phyloP scores from a whole-genome alignment of 352 stramenopile species.

The Phytophthora multivora region DNA sequence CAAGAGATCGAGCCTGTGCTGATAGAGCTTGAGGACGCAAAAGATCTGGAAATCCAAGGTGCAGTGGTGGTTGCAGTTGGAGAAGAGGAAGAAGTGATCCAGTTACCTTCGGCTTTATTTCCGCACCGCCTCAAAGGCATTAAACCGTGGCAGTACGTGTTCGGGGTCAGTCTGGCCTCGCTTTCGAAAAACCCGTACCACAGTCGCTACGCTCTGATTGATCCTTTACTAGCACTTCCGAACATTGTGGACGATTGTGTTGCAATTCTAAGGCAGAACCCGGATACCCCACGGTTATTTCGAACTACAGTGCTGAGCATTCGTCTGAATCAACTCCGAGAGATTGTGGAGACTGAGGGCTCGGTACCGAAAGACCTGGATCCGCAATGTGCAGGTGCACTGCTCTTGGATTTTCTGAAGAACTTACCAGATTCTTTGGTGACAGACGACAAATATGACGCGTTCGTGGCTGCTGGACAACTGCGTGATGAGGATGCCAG shows the following conservation, averaged over 20 bases:
- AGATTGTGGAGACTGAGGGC: slow-evolving; percentile 76
- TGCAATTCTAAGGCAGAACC: slow-evolving; percentile 63
- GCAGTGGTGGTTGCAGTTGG: slow-evolving; percentile 12
- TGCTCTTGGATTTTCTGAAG: slow-evolving; percentile 83
- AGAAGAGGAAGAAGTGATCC: slow-evolving; percentile 42
- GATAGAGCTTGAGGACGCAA: slow-evolving; percentile 20
- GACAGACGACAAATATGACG: slow-evolving; percentile 82
- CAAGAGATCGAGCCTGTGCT: slow-evolving; percentile 15
- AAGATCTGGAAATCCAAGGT: slow-evolving; percentile 21
- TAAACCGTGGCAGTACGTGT: slow-evolving; percentile 86
- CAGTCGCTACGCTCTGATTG: slow-evolving; percentile 77
- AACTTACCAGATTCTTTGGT: slow-evolving; percentile 77
- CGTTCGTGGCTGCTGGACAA: slow-evolving; percentile 73
- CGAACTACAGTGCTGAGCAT: slow-evolving; percentile 78
- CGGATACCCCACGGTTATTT: slow-evolving; percentile 75
- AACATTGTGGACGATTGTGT: slow-evolving; percentile 85
- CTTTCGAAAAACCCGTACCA: slow-evolving; percentile 83
- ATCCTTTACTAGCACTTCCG: slow-evolving; percentile 70
- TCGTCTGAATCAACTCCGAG: slow-evolving; percentile 69
- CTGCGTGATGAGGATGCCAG: slow-evolving; percentile 76
- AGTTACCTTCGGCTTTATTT: slow-evolving; percentile 62
- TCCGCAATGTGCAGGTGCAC: slow-evolving; percentile 61
- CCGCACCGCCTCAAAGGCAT: slow-evolving; percentile 75
- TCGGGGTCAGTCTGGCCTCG: slow-evolving; percentile 75
- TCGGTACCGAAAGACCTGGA: slow-evolving; percentile 65